Evolutionary conservation across 169 alveolate genomes (phyloP).

Genomic region (Amoebophrya sp.): DNA sequence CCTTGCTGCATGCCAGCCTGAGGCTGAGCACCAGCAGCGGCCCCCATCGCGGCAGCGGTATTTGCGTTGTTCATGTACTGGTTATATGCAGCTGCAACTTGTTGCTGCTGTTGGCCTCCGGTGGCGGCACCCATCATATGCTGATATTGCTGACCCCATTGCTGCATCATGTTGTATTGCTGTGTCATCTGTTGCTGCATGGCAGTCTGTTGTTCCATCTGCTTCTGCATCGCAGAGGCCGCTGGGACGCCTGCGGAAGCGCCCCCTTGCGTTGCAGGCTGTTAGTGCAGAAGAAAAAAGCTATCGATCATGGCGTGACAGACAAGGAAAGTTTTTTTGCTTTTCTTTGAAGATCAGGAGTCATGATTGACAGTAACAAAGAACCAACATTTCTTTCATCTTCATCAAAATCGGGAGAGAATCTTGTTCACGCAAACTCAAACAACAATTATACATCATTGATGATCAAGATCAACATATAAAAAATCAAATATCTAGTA

Average conservation of each 20-base stretch:
- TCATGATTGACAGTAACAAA: too few species aligned
- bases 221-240: too few species aligned
- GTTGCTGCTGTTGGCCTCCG: background rate
- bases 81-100: too few species aligned
- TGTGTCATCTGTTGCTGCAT: background rate
- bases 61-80: too few species aligned
- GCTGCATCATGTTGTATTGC: background rate
- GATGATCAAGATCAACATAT: background rate
- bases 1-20: background rate
- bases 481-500: background rate
- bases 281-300: background rate
- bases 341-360: too few species aligned
- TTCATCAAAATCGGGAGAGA: too few species aligned
- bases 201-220: background rate
- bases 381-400: too few species aligned
- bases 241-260: background rate
- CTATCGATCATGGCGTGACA: too few species aligned
- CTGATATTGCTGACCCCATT: too few species aligned
- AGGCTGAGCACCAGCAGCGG: background rate
- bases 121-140: background rate
- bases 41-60: background rate
- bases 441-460: background rate
- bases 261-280: background rate
- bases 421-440: background rate
- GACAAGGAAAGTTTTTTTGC: too few species aligned